A percentile compares a stretch with the other conserved stretches of the same genome.
Evolutionary conservation across 176 grass and related monocot genomes (phyloP).

Genomic region (Sorghum bicolor): Sorghum_bicolor_NCBIv3 NC_012873.2:8955001-8955500

Average conservation of each 20-base stretch:
- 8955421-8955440: slow-evolving; percentile 77
- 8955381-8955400: background rate
- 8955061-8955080: background rate
- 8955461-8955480: slow-evolving; percentile 33
- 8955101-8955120: background rate
- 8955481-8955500: slow-evolving; percentile 12
- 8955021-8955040: background rate
- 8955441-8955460: slow-evolving; percentile 68
- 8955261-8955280: background rate
- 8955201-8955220: background rate
- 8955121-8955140: background rate
- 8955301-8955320: slow-evolving; percentile 15
- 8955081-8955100: background rate
- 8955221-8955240: slow-evolving; percentile 9
- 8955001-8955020: background rate
- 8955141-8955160: background rate
- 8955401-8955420: background rate
- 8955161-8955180: background rate
- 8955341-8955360: slow-evolving; percentile 39
- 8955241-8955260: background rate
- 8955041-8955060: background rate
- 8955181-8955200: background rate
- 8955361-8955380: slow-evolving; percentile 12
- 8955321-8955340: slow-evolving; percentile 21
- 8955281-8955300: background rate